Evolutionary conservation across 352 stramenopile genomes (phyloP), one percentile per base, ranked within the genome.

Genomic region (Pythium pyrilobum): DNA sequence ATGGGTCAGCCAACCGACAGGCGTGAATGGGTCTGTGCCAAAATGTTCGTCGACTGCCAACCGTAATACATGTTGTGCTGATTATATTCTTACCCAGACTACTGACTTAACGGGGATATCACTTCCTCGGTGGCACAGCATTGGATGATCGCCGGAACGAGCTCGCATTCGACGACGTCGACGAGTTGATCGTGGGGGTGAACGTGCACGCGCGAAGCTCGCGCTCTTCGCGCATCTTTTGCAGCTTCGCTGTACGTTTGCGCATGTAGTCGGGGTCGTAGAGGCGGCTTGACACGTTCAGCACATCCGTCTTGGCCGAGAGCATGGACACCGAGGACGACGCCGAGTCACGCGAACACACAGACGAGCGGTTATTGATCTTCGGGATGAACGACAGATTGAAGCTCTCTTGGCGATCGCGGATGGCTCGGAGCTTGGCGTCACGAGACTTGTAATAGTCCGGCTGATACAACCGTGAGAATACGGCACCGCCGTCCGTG

Each of bases 201-300:
- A 92, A 94, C 9, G 83, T 94, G 52, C 83, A 94, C 25, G 86
- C 69, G 36, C 81, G 81, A 62, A 94, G 63, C 55, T 94, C 83
- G 23, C 81, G 79, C 64, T 94, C 81, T 38, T 90, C 74, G 12
- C 71, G 65, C 69, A 94, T 74, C 16, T 77, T 75, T 23, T 85
- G 69, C n/a, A 94, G 71, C 37, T 80, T 72, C 31, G 77, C 78
- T 41, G 83, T 87, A 49, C 83, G 79, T 53, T 91, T 90, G 36
- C 69, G 69, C 48, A 92, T 68, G 62, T 94, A 94, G 9, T 92
- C 81, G 7, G 83, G 81, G 58, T 94, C 81, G 67, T 94, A 94
- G 33, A 94, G 67, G 3, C 83, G 79, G 31, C 79, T 92, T 11
- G 83, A 92, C 28, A 90, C 66, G 52, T 77, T 82, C 27, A 81